Evolutionary conservation across 257 asterid species (phyloP), one percentile per base, ranked within the genome.

Genomic region (Nicotiana knightiana): DNA sequence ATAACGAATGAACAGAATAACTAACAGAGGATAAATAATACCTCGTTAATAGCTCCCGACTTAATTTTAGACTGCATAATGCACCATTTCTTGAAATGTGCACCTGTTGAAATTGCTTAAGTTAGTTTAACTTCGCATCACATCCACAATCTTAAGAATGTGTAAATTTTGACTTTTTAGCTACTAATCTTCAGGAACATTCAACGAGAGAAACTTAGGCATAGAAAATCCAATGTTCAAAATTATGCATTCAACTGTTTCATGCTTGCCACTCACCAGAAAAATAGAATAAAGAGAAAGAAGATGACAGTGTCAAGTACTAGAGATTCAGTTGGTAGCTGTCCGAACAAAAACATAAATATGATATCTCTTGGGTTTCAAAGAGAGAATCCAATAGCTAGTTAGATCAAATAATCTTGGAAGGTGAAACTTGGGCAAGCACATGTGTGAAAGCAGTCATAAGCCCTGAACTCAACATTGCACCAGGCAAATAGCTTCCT

Each of bases 41-140:
- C 98, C 88, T 95, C 98, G 32, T 86, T 92, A 6, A 87, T 87
- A 33, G 95, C 95, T 73, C 91, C 90, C 4, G 94, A 82, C 86
- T 88, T 95, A 79, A 95, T 95, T 90, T 90, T 93, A 16, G 97
- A 89, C 85, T 95, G 97, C 95, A 95, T 89, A 83, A 95, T 76
- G 75, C 98, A 93, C 98, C 98, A 95, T 89, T 95, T 93, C 89
- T 95, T 95, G 88, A 93, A 95, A 86, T 90, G 91, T 79, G 89
- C 90, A 86, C 98, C 98, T 93, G 91, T 28, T 35, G 63, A 59
- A 82, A 83, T 32, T 58, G 83, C 59, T 48, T 4, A 46, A 13
- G 62, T n/a, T 48, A 15, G 24, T 48, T 43, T 71, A 71, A 48
- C 26, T 73, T 73, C 79, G 26, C 3, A 48, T 73, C 39, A 48